These are phyloP conservation scores for Geotrichum ghanense DNA, from an alignment of 805 yeast genomes.

Conservation along the genomic window DNA sequence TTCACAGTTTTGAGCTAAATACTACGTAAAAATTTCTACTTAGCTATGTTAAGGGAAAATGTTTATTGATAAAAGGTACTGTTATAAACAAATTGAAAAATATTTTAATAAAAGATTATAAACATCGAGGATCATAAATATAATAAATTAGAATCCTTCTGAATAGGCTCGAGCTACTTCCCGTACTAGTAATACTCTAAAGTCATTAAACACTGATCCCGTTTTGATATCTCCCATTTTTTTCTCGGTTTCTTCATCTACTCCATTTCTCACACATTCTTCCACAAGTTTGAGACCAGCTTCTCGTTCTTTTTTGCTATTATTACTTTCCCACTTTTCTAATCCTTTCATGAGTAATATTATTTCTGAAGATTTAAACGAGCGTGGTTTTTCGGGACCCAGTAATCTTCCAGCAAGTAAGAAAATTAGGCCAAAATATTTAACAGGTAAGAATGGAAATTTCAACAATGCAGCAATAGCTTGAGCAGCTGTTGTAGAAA, in stretches of 20 bases:
- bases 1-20: too few species aligned
- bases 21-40: too few species aligned
- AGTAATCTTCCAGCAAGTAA: slow-evolving; percentile 12
- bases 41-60: too few species aligned
- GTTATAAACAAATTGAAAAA: too few species aligned
- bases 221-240: slow-evolving; percentile 9
- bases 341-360: slow-evolving; percentile 13
- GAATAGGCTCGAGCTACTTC: slow-evolving; percentile 18
- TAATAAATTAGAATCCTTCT: slow-evolving; percentile 8
- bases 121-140: too few species aligned
- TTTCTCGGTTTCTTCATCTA: slow-evolving; percentile 10
- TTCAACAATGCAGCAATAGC: slow-evolving; percentile 16
- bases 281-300: slow-evolving; percentile 12
- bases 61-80: too few species aligned
- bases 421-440: slow-evolving; percentile 13
- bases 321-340: slow-evolving; percentile 15
- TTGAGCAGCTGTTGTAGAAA: slow-evolving; percentile 12
- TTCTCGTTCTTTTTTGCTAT: slow-evolving; percentile 2
- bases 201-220: slow-evolving; percentile 7
- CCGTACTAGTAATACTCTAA: slow-evolving; percentile 11
- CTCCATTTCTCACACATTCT: slow-evolving; percentile 4
- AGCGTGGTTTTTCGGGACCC: slow-evolving; percentile 7
- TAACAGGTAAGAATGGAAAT: slow-evolving; percentile 20
- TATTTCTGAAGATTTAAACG: slow-evolving; percentile 11
- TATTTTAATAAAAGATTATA: too few species aligned